Conservation (phyloP, 164 flowering plant genomes). For the Liriodendron chinense region DNA sequence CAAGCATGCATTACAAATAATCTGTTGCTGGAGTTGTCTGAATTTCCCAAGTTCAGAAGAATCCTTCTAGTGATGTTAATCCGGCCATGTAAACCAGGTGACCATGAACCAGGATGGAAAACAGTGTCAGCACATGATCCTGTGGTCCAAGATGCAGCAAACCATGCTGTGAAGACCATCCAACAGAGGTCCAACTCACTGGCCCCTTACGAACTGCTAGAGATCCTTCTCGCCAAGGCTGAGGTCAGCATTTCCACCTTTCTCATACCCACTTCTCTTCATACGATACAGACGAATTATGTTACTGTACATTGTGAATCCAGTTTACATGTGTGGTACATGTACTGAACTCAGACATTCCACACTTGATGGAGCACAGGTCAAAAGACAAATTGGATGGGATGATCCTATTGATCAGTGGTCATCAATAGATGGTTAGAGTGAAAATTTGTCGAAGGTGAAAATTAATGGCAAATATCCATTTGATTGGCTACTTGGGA, state of each 20-base stretch:
- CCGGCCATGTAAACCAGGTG: constrained; percentile 34
- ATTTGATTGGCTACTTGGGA: no score
- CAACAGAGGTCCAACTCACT: constrained; percentile 80
- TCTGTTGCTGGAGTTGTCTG: neutral
- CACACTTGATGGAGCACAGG: no score
- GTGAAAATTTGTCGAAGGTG: no score
- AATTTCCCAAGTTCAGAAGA: neutral
- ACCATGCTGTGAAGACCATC: constrained; percentile 62
- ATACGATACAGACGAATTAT: no score
- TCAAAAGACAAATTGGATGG: no score
- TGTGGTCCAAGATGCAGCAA: constrained; percentile 63
- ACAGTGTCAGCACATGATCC: constrained; percentile 67
- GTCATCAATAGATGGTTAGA: no score
- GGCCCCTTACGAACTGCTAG: constrained; percentile 62
- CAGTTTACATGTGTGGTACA: no score
- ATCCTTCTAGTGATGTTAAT: neutral
- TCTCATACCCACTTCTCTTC: neutral
- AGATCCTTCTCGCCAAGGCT: constrained; percentile 63
- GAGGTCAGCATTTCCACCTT: constrained; percentile 42
- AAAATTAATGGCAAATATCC: no score
- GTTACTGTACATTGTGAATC: no score
- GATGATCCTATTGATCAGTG: no score
- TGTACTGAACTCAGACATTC: no score
- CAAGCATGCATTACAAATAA: no score
- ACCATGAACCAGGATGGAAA: constrained; percentile 45